Conservation (phyloP, 129 eudicot species). For the Tanacetum coccineum region DNA sequence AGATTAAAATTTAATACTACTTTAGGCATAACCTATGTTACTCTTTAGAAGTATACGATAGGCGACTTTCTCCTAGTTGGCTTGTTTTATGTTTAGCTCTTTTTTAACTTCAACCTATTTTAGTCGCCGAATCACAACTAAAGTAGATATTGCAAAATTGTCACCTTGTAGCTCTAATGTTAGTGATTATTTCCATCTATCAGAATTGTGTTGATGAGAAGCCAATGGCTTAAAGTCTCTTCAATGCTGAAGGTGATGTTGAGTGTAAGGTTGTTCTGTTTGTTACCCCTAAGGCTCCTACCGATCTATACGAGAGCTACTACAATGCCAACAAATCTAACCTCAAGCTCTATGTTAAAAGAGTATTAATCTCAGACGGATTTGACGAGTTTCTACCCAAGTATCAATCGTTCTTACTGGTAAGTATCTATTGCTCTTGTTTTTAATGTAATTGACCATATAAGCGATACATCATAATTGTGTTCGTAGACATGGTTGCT, state of each 20-base stretch:
- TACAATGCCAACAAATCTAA: slow-evolving; percentile 86
- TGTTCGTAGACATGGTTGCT: slow-evolving; percentile 10
- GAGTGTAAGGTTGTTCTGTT: slow-evolving; percentile 95
- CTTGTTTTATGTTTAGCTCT: not conserved
- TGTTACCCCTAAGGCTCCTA: slow-evolving; percentile 97
- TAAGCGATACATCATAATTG: not conserved
- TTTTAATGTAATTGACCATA: slow-evolving; percentile 23
- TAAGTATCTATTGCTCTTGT: too few relatives aligned
- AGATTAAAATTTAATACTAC: not conserved
- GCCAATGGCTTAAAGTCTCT: slow-evolving; percentile 93
- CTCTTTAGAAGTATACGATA: not conserved
- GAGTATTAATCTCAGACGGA: slow-evolving; percentile 94
- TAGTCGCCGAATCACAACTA: not conserved
- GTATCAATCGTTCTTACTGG: slow-evolving; percentile 78
- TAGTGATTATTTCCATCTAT: not conserved
- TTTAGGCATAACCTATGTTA: too few relatives aligned
- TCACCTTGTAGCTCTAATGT: not conserved
- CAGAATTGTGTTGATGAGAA: slow-evolving; percentile 96
- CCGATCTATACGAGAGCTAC: slow-evolving; percentile 85
- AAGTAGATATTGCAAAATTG: not conserved
- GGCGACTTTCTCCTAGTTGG: not conserved
- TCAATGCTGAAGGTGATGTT: slow-evolving; percentile 96
- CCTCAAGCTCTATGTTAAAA: slow-evolving; percentile 84
- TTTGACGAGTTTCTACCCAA: slow-evolving; percentile 93
- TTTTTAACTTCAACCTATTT: not conserved